Evolutionary conservation across 225 moss, liverwort and hornwort genomes (phyloP).

Genomic region (Straminergon stramineum): DNA sequence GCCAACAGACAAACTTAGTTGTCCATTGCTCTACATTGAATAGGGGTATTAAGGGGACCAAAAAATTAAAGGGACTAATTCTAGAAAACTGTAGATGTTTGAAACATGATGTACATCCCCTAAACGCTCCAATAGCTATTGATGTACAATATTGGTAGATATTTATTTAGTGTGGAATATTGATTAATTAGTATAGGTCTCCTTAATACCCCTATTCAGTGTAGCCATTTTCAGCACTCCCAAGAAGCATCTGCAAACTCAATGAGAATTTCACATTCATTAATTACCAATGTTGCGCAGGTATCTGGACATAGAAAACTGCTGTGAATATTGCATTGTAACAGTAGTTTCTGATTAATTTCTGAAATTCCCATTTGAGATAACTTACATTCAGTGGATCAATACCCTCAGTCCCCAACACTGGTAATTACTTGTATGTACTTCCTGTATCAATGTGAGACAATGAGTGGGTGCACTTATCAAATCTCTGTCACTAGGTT

Average conservation of each 20-base stretch:
- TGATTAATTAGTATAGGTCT: no score
- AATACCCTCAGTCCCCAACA: neutral
- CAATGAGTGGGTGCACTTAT: neutral
- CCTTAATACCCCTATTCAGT: no score
- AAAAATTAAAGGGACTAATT: no score
- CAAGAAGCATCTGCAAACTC: neutral
- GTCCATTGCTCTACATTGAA: neutral
- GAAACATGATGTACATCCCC: no score
- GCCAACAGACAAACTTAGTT: rapidly evolving
- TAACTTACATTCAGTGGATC: neutral
- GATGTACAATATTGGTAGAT: no score
- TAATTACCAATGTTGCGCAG: no score
- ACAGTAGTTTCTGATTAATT: neutral
- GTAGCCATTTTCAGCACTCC: neutral
- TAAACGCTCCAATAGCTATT: no score
- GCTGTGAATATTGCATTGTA: neutral
- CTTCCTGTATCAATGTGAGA: neutral
- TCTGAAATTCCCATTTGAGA: neutral
- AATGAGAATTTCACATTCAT: neutral
- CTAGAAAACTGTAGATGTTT: no score
- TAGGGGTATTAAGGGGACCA: no score
- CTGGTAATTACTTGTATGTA: neutral
- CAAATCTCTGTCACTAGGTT: neutral
- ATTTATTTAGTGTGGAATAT: no score
- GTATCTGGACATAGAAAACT: neutral